Base-by-base conservation (phyloP, 208 protist species). In the Wallacemonas sp. region DNA sequence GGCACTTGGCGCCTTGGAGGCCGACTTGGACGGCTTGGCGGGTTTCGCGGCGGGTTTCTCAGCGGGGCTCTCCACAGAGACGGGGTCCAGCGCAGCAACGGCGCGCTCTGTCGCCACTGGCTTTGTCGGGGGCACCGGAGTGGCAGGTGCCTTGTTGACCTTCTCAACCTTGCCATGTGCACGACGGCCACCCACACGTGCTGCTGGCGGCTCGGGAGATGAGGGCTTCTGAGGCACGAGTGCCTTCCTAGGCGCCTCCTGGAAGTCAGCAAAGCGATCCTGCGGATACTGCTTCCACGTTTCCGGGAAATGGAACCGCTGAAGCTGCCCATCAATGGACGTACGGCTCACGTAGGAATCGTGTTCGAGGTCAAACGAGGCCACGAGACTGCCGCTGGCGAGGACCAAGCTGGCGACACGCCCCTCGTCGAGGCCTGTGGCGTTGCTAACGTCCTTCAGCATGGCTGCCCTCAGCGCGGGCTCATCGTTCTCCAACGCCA, bases 361-460 rank as follows among this genome's bases (percentile, higher is more conserved):
- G 42, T 77, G 71, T 42, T 55, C 32, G 13, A 77, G 60, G 34
- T 63, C 24, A 44, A 77, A 77, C 45, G 68, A 65, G 1, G 71
- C 63, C 0, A 77, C 6, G 22, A 77, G 65, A 22, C 71, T 77
- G 59, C 71, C 71, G 4, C 32, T 29, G 1, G 61, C 46, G 21
- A 78, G 29, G 27, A 60, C 39, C 32, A 78, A 24, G 15, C 61
- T 66, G 27, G 19, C 26, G 5, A 66, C 46, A 27, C 42, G 38
- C 9, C 19, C 8, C 24, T 22, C 10, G 3, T 27, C 34, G 3
- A 66, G 32, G 3, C 45, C 61, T 17, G 61, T 58, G n/a, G 44
- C 46, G 6, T 21, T 15, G 39, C 39, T 46, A 3, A 52, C 22
- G 44, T 66, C 61, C 45, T 66, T 54, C 33, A 42, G 42, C 61